Evolutionary conservation across 768 basidiomycete species (phyloP).

Genomic region (Mycena amicta): DNA sequence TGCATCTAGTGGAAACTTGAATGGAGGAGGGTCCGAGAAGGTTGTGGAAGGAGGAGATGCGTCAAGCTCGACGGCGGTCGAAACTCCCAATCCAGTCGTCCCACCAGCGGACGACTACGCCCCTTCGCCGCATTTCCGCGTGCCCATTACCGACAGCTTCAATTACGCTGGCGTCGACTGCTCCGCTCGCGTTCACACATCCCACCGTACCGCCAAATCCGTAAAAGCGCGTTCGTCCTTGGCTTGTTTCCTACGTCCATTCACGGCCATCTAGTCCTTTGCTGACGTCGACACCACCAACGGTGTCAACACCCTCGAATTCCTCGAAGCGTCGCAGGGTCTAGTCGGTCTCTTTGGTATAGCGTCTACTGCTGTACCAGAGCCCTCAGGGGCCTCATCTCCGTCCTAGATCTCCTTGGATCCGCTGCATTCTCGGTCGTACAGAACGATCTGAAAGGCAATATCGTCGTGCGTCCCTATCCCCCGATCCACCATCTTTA

Average conservation of each 20-base stretch:
- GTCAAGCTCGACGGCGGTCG: slow-evolving; percentile 15
- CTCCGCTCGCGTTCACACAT: slow-evolving; percentile 85
- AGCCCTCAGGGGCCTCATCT: neutral
- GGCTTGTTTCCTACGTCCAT: no score
- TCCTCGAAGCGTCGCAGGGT: slow-evolving; percentile 87
- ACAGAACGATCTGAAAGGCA: slow-evolving; percentile 84
- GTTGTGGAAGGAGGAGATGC: neutral
- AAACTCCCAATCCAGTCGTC: slow-evolving; percentile 26
- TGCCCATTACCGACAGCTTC: slow-evolving; percentile 84
- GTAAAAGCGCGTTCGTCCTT: no score
- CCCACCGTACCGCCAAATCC: slow-evolving; percentile 82
- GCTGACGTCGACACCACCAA: slow-evolving; percentile 86
- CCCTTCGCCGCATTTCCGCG: slow-evolving; percentile 59
- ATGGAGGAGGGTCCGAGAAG: neutral
- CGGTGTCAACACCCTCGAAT: slow-evolving; percentile 86
- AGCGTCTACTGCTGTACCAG: no score
- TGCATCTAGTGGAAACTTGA: neutral
- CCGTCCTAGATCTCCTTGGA: slow-evolving; percentile 73
- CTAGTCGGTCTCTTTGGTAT: slow-evolving; percentile 89
- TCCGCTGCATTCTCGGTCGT: slow-evolving; percentile 83
- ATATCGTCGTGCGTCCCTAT: slow-evolving; percentile 73
- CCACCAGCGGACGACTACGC: slow-evolving; percentile 33
- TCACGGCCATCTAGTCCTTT: slow-evolving; percentile 70
- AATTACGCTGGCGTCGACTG: slow-evolving; percentile 95
- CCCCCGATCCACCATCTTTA: slow-evolving; percentile 2